A percentile compares a stretch with the other conserved stretches of the same genome.
Conservation (phyloP, 2,329 filamentous ascomycete genomes). For the Amylocarpus encephaloides region DNA sequence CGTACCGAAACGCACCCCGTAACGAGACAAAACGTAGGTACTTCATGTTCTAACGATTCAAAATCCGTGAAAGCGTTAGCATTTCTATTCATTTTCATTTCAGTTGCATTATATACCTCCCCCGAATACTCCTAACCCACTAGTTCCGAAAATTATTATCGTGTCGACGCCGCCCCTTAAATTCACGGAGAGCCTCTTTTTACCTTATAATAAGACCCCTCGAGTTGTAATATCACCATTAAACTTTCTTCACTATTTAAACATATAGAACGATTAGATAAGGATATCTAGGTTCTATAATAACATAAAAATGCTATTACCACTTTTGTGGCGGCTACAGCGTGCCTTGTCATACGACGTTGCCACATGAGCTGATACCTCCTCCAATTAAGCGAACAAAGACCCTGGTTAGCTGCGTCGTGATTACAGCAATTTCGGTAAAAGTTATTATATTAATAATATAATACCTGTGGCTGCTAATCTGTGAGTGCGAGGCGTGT, state of each 20-base stretch:
- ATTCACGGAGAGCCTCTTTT: conserved; percentile 5
- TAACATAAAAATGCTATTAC: conserved; percentile 2
- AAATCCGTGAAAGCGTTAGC: too few species aligned
- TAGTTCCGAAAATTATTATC: conserved; percentile 10
- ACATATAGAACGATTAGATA: conserved; percentile 4
- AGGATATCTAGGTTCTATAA: conserved; percentile 1
- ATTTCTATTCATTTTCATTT: conserved; percentile 6
- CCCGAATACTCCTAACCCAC: conserved; percentile 3
- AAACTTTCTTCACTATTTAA: conserved; percentile 5
- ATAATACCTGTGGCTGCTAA: conserved; percentile 13
- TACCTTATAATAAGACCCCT: conserved; percentile 5
- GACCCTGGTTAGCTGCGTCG: conserved; percentile 2
- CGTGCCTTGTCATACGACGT: conserved; percentile 1
- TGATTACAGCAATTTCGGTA: conserved; percentile 4
- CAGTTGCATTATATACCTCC: conserved; percentile 1
- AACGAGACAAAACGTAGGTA: too few species aligned
- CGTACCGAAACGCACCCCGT: too few species aligned
- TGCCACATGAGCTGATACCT: conserved; percentile 3
- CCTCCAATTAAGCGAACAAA: conserved; percentile 1
- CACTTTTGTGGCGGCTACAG: not conserved
- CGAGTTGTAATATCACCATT: conserved; percentile 1
- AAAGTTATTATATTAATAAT: conserved; percentile 1
- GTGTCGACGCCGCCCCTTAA: conserved; percentile 8
- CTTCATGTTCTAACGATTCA: too few species aligned
- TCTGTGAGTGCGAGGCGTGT: conserved; percentile 1